Evolutionary conservation across 2,329 filamentous ascomycete genomes (phyloP).

Genomic region (Colletotrichum ledebouriae): DNA sequence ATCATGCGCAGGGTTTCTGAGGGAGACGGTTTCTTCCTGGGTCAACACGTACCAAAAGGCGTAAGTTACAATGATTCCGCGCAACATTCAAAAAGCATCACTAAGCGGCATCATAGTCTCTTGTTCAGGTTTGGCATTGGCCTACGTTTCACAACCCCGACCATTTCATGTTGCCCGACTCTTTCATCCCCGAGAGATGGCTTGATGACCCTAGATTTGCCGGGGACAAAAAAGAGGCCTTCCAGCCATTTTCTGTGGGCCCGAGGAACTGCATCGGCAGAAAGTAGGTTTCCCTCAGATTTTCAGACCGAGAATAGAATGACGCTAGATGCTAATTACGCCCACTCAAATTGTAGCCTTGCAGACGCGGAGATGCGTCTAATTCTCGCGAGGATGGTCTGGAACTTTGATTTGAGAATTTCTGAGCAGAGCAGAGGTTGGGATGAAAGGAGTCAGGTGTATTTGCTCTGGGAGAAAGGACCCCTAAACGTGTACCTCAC

Average conservation of each 20-base stretch:
- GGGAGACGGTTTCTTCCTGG: slow-evolving; percentile 50
- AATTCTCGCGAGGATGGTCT: slow-evolving; percentile 59
- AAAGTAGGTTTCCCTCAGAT: slow-evolving; percentile 55
- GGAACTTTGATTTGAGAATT: slow-evolving; percentile 60
- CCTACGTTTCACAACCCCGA: slow-evolving; percentile 49
- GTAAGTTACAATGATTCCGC: slow-evolving; percentile 43
- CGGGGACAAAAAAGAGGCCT: slow-evolving; percentile 56
- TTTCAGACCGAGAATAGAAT: slow-evolving; percentile 50
- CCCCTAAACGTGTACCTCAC: slow-evolving; percentile 27
- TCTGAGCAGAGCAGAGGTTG: slow-evolving; percentile 52
- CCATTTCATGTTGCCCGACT: slow-evolving; percentile 50
- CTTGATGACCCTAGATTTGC: slow-evolving; percentile 35
- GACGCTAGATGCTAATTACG: not conserved
- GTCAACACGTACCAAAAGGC: slow-evolving; percentile 49
- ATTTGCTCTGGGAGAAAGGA: slow-evolving; percentile 54
- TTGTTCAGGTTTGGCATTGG: slow-evolving; percentile 44
- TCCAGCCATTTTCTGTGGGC: slow-evolving; percentile 63
- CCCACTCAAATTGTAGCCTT: slow-evolving; percentile 46
- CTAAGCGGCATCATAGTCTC: slow-evolving; percentile 25
- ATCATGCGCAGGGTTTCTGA: slow-evolving; percentile 3
- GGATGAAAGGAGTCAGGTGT: slow-evolving; percentile 54
- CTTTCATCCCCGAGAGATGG: slow-evolving; percentile 62
- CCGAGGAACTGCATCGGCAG: slow-evolving; percentile 64
- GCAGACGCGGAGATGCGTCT: slow-evolving; percentile 64
- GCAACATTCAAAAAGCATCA: no score